Base-by-base conservation (phyloP, 148 eudicot genomes). In the Linanthus parryae region DNA sequence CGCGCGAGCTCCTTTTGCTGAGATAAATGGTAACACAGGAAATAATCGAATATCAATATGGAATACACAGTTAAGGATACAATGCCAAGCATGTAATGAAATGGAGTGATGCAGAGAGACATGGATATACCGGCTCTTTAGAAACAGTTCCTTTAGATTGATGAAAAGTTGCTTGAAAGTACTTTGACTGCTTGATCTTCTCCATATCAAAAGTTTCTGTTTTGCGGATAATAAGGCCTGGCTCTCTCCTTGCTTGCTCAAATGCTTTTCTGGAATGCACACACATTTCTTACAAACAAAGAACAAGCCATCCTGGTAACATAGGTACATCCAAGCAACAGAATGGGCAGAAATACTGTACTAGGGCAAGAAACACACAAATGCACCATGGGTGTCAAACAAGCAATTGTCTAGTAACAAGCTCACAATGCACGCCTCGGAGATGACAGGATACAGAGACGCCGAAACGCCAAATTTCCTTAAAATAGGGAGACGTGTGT, bases 161-260 rank as follows among this genome's bases (percentile, higher is more conserved):
- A 61, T 64, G 81, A 41, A 67, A 24, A 46, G 78, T 78, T 44
- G 75, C 64, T 20, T 55, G 79, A 37, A 80, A 82, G 57, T 75
- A 67, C 57, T 84, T 88, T 29, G 95, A 88, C 63, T 78, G 74
- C 79, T 59, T 84, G 52, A 88, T 78, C 68, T 77, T 84, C 58
- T 84, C 78, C 57, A 76, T 58, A 65, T 76, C 80, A 47, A 70
- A 36, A 46, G 76, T 76, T 64, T 51, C 66, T 14, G 41, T 63
- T 67, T 61, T 77, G 49, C 64, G 35, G 54, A 94, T 88, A 20
- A 82, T 48, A 44, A 60, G 57, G 27, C 78, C 85, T 48, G 76
- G 84, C 70, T 66, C 71, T 63, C 59, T 72, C 45, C 88, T 95
- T 23, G 95, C 96, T 59, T 70, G 96, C 58, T 80, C 90, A 71